Conservation (phyloP, 2,329 filamentous ascomycete species). For the Epichloe festucae region DNA sequence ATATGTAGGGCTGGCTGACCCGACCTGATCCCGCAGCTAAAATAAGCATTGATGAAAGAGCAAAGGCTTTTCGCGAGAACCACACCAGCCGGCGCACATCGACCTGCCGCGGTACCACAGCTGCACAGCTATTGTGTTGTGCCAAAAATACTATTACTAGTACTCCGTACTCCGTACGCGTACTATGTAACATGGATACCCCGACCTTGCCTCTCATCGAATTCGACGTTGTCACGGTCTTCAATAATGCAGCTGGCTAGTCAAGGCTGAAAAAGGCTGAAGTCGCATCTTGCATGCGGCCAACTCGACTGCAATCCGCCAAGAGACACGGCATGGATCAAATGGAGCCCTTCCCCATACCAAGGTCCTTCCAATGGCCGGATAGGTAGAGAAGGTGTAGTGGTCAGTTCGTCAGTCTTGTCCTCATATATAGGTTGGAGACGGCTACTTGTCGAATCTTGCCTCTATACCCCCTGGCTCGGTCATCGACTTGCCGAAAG, state of each 20-base stretch:
- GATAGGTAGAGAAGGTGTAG: neutral
- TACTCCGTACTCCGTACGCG: no score
- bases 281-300: neutral
- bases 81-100: no score
- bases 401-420: no score
- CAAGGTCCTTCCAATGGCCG: no score
- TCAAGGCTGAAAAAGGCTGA: neutral
- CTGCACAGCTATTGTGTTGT: no score
- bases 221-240: neutral
- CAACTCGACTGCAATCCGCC: slow-evolving; percentile 4
- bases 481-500: neutral
- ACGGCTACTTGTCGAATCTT: neutral
- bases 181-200: neutral
- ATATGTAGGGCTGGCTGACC: no score
- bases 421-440: neutral
- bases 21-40: no score
- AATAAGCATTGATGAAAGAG: no score
- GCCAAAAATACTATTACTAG: no score
- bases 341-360: neutral
- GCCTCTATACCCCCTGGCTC: neutral
- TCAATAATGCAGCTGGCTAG: neutral
- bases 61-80: no score
- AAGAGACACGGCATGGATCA: neutral
- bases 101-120: no score
- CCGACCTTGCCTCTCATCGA: neutral